Percentiles rank a stretch among this genome's conserved stretches.
These are phyloP conservation scores for Gliomastix tumulicola DNA, from an alignment of 2,329 filamentous ascomycete species.

Conservation along the genomic window DNA sequence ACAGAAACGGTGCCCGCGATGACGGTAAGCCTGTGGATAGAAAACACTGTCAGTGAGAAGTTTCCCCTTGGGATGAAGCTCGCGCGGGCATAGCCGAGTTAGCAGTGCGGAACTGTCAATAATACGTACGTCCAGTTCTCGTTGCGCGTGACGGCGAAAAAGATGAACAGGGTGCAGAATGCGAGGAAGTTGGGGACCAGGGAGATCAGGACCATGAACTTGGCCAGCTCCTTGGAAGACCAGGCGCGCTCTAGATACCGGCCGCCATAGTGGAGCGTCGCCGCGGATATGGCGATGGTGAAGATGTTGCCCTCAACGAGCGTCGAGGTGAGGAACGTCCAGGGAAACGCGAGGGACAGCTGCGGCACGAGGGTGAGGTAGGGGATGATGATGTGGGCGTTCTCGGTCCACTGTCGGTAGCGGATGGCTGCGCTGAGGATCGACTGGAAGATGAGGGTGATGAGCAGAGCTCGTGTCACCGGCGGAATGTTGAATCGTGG, in stretches of 20 bases:
- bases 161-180: conserved; percentile 66
- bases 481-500: conserved; percentile 87
- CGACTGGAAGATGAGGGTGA: conserved; percentile 68
- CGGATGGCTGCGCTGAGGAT: conserved; percentile 75
- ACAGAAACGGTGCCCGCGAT: conserved; percentile 85
- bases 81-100: too few species aligned
- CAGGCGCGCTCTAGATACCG: conserved; percentile 94
- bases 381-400: conserved; percentile 65
- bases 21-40: conserved; percentile 59
- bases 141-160: conserved; percentile 63
- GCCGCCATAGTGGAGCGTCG: conserved; percentile 84
- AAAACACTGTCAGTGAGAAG: too few species aligned
- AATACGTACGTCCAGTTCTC: conserved; percentile 65
- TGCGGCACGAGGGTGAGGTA: conserved; percentile 85
- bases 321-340: conserved; percentile 82
- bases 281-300: conserved; percentile 68
- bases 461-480: conserved; percentile 75
- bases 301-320: conserved; percentile 92
- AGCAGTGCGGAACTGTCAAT: too few species aligned
- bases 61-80: too few species aligned
- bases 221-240: conserved; percentile 86
- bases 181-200: conserved; percentile 74
- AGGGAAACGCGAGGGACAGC: conserved; percentile 79
- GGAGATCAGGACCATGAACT: conserved; percentile 73
- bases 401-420: conserved; percentile 59